Evolutionary conservation across 2,329 filamentous ascomycete species (phyloP).

Genomic region (Neofusicoccum parvum): DNA sequence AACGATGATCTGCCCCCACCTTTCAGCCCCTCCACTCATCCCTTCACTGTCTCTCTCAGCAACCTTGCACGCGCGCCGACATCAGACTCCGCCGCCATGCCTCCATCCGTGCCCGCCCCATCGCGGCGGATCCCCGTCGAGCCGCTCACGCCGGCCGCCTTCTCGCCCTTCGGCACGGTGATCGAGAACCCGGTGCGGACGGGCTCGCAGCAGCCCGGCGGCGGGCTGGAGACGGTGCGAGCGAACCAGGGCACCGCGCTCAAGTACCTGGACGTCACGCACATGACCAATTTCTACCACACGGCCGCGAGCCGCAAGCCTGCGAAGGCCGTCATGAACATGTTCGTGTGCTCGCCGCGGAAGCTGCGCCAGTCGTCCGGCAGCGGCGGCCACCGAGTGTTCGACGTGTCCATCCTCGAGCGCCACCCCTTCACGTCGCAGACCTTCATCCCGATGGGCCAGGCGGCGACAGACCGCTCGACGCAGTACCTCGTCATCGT

Average conservation of each 20-base stretch:
- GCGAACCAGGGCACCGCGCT: conserved; percentile 87
- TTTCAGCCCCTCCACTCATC: background rate
- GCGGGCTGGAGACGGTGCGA: conserved; percentile 50
- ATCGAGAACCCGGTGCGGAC: conserved; percentile 68
- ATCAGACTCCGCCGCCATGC: conserved; percentile 21
- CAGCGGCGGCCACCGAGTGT: conserved; percentile 41
- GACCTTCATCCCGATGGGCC: conserved; percentile 80
- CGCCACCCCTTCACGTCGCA: conserved; percentile 93
- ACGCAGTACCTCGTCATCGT: conserved; percentile 81
- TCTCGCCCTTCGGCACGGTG: conserved; percentile 80
- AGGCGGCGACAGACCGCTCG: conserved; percentile 49
- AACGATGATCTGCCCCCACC: background rate
- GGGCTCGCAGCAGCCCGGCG: conserved; percentile 48
- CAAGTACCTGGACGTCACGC: conserved; percentile 82
- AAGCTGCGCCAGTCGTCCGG: conserved; percentile 44
- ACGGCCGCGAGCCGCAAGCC: conserved; percentile 61
- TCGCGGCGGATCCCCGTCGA: conserved; percentile 57
- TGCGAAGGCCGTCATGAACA: conserved; percentile 71
- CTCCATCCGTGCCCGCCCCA: conserved; percentile 42
- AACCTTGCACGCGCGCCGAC: background rate
- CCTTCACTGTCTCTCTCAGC: background rate
- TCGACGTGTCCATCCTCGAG: conserved; percentile 76
- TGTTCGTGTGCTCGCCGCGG: conserved; percentile 83
- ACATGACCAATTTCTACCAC: conserved; percentile 70
- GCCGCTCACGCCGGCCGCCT: conserved; percentile 69